These are phyloP conservation scores for Macadamia integrifolia DNA, from an alignment of 164 flowering plant species.

Conservation along the genomic window DNA sequence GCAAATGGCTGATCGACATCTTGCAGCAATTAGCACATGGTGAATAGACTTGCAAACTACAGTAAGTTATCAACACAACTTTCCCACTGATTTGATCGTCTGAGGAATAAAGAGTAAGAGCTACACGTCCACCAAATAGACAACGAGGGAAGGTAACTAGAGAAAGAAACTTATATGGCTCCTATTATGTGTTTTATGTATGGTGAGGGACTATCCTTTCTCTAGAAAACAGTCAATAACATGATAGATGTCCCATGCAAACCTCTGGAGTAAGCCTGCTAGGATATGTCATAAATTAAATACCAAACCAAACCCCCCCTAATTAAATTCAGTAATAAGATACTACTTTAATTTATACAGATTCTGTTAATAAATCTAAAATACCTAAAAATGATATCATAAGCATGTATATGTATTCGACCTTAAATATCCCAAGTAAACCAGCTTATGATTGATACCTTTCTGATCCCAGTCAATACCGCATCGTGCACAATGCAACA, in stretches of 20 bases:
- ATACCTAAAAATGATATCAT: too few relatives aligned
- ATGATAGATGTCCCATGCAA: not conserved
- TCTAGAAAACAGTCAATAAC: not conserved
- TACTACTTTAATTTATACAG: too few relatives aligned
- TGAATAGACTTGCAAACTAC: not conserved
- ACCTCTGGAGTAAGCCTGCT: too few relatives aligned
- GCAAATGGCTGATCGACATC: not conserved
- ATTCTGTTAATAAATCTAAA: too few relatives aligned
- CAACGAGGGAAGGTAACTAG: not conserved
- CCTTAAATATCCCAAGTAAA: not conserved
- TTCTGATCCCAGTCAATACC: slow-evolving; percentile 86
- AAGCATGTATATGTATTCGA: too few relatives aligned
- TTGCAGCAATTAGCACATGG: not conserved
- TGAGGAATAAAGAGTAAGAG: not conserved
- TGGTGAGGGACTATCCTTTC: not conserved
- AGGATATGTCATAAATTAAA: too few relatives aligned
- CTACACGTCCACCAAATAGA: not conserved
- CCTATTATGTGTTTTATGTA: not conserved
- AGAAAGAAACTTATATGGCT: not conserved
- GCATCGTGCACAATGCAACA: slow-evolving; percentile 92
- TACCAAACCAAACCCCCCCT: too few relatives aligned
- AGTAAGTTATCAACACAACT: not conserved
- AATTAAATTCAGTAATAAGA: too few relatives aligned
- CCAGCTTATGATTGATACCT: slow-evolving; percentile 43
- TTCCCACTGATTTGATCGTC: not conserved